Evolutionary conservation across 495 filamentous ascomycete species (phyloP), one percentile per base, ranked within the genome.

Genomic region (Lasiosphaeriaceae sp.): DNA sequence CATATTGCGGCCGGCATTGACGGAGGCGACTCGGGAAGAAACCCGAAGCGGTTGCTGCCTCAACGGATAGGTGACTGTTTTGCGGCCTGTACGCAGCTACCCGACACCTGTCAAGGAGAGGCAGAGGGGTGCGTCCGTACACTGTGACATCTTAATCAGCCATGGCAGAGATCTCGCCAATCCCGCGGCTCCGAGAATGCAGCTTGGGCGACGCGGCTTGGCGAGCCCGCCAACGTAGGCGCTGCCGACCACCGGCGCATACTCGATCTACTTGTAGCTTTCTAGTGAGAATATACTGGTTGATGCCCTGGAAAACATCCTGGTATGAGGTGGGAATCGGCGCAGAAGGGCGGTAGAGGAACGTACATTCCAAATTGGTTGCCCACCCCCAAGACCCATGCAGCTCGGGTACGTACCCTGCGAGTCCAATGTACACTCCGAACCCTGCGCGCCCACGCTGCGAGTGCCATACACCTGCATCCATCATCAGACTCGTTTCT

Each of bases 261-360:
- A 9, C 26, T 31, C 26, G 26, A 31, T 31, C 26, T 31, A 9
- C 26, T 31, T 3, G 26, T 31, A 9, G 26, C 26, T 31, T 31
- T 31, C 9, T 31, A 31, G 4, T 31, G 26, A 31, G 26, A 4
- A 31, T 3, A 9, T 31, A 9, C 26, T 31, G 26, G 39, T 12
- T 43, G 39, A 43, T 12, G 39, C 9, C 39, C 14, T 43, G 26
- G 26, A 52, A 52, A 41, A 9, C 29, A 16, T 37, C 51, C 39
- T 21, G 51, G 11, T 29, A 51, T 21, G 22, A 21, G 39, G 39
- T 37, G 51, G 39, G 49, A 52, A 16, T n/a, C 21, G n/a, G 51
- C 37, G 8, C 37, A 54, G 51, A 54, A 44, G 51, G 51, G 51
- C 51, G 51, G 51, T 54, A 19, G 51, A 45, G 35, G 45, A 21